Conservation (phyloP, 371 early-diverging fungal genomes). For the Syncephalastrum contaminatum region DNA sequence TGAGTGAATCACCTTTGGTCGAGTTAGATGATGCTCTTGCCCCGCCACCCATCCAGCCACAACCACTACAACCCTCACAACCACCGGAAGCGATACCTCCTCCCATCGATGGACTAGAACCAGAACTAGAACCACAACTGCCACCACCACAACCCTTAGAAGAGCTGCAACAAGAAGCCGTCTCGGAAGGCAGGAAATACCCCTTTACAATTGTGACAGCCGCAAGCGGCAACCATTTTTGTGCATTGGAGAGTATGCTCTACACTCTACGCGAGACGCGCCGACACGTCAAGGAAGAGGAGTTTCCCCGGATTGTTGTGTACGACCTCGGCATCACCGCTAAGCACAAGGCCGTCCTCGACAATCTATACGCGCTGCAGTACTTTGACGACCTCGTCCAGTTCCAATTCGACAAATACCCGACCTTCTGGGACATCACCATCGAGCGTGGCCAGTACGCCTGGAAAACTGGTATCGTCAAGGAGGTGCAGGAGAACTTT, state of each 20-base stretch:
- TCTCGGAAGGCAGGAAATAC: neutral
- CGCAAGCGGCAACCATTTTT: slow-evolving; percentile 54
- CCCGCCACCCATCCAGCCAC: slow-evolving; percentile 1
- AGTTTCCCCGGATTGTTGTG: slow-evolving; percentile 41
- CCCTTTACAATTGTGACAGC: slow-evolving; percentile 49
- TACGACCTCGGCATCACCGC: slow-evolving; percentile 46
- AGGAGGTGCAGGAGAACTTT: slow-evolving; percentile 44
- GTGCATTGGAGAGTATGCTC: slow-evolving; percentile 47
- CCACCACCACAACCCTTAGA: neutral
- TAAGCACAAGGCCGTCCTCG: slow-evolving; percentile 27
- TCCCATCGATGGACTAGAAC: no score
- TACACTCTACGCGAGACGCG: slow-evolving; percentile 29
- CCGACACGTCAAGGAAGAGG: slow-evolving; percentile 9
- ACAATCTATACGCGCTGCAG: slow-evolving; percentile 25
- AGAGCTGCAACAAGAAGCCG: neutral
- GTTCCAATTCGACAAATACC: slow-evolving; percentile 47
- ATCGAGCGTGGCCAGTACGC: slow-evolving; percentile 53
- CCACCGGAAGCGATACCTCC: slow-evolving; percentile 1
- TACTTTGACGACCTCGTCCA: slow-evolving; percentile 37
- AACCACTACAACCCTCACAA: neutral
- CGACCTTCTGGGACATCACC: slow-evolving; percentile 50
- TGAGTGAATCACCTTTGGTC: neutral
- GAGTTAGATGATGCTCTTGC: no score
- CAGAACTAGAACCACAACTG: neutral
- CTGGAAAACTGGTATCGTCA: slow-evolving; percentile 59